Evolutionary conservation across 805 yeast species (phyloP).

Genomic region (Isabelozyma gotoi): DNA sequence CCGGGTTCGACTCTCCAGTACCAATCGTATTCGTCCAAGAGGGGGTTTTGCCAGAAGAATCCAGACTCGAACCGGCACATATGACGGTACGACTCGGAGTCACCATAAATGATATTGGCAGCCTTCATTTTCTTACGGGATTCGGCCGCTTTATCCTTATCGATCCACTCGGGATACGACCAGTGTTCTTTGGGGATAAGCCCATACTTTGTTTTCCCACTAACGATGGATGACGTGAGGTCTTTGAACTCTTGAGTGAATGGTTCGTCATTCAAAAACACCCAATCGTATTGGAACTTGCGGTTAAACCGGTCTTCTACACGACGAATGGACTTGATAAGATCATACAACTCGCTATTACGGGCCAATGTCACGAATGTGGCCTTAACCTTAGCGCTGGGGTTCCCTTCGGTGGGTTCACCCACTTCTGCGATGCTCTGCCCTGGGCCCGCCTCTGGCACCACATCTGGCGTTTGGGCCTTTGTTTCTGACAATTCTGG

Average conservation of each 20-base stretch:
- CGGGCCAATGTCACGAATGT: slow-evolving; percentile 78
- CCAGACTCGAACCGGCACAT: slow-evolving; percentile 92
- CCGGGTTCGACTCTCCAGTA: slow-evolving; percentile 95
- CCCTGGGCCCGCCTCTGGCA: no score
- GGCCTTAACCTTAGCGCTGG: slow-evolving; percentile 32
- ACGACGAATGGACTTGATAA: slow-evolving; percentile 64
- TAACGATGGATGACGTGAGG: slow-evolving; percentile 61
- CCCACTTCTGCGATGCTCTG: no score
- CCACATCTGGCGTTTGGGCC: no score
- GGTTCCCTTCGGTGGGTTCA: not conserved
- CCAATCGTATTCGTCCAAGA: slow-evolving; percentile 73
- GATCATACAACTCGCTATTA: slow-evolving; percentile 61
- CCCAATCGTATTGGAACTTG: slow-evolving; percentile 87
- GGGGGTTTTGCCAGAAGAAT: slow-evolving; percentile 75
- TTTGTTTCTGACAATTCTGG: no score
- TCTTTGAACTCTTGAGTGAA: slow-evolving; percentile 78
- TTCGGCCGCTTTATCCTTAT: slow-evolving; percentile 63
- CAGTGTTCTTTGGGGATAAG: slow-evolving; percentile 78
- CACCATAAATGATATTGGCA: slow-evolving; percentile 65
- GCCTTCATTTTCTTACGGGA: slow-evolving; percentile 57
- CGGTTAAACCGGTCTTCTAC: slow-evolving; percentile 87
- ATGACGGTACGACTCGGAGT: slow-evolving; percentile 71
- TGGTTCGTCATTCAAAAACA: slow-evolving; percentile 81
- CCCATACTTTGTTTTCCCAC: slow-evolving; percentile 79
- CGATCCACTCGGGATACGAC: slow-evolving; percentile 82